Evolutionary conservation across 2,329 filamentous ascomycete genomes (phyloP).

Genomic region (Atkinsonella hypoxylon): DNA sequence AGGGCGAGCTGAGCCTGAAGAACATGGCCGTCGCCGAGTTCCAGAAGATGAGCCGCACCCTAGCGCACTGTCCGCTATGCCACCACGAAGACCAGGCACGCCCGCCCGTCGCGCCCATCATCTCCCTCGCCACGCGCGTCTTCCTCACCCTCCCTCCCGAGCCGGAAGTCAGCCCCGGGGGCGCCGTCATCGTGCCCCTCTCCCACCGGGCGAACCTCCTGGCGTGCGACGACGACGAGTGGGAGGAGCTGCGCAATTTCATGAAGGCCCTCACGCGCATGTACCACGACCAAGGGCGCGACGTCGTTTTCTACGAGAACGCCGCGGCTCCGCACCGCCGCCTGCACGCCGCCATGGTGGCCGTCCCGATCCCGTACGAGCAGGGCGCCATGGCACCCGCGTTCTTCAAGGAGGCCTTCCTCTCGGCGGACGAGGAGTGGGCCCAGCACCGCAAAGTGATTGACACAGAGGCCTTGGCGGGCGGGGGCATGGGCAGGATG

Average conservation of each 20-base stretch:
- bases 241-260: slow-evolving; percentile 98
- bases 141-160: slow-evolving; percentile 84
- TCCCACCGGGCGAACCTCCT: slow-evolving; percentile 80
- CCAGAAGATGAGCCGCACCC: slow-evolving; percentile 74
- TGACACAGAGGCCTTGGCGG: slow-evolving; percentile 59
- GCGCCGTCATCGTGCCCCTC: slow-evolving; percentile 80
- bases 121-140: slow-evolving; percentile 75
- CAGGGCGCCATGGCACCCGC: slow-evolving; percentile 86
- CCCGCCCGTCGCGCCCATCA: slow-evolving; percentile 70
- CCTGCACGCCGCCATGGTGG: slow-evolving; percentile 75
- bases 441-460: slow-evolving; percentile 90
- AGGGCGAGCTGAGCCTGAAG: slow-evolving; percentile 76
- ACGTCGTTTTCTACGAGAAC: slow-evolving; percentile 97
- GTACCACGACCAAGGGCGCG: slow-evolving; percentile 86
- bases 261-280: slow-evolving; percentile 93
- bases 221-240: slow-evolving; percentile 98
- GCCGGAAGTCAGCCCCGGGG: slow-evolving; percentile 73
- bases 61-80: slow-evolving; percentile 83
- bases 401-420: slow-evolving; percentile 90
- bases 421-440: slow-evolving; percentile 85
- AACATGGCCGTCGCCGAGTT: slow-evolving; percentile 81
- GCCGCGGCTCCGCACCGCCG: slow-evolving; percentile 69
- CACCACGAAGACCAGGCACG: slow-evolving; percentile 70
- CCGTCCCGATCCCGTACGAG: slow-evolving; percentile 77
- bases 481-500: slow-evolving; percentile 58